Conservation (phyloP, 2,329 filamentous ascomycete genomes). For the Blumeria hordei region DNA sequence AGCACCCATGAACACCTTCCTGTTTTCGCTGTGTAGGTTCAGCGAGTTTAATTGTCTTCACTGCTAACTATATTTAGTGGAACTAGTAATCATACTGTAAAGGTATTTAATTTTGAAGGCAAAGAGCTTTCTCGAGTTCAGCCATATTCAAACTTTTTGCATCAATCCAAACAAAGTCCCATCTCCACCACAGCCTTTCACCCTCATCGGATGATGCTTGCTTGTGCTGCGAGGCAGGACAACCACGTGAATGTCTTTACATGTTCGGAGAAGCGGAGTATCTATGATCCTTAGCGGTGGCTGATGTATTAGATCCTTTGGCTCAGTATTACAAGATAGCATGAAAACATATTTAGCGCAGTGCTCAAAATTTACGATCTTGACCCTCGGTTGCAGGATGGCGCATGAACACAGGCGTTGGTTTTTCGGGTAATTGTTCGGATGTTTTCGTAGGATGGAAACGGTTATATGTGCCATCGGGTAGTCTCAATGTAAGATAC, state of each 20-base stretch:
- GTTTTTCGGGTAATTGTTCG: too few relatives aligned
- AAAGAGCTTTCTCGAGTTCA: constrained; percentile 60
- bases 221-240: constrained; percentile 66
- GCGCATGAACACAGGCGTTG: too few relatives aligned
- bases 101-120: constrained; percentile 77
- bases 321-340: too few relatives aligned
- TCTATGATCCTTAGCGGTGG: not conserved
- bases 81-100: constrained; percentile 67
- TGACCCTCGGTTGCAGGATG: too few relatives aligned
- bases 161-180: constrained; percentile 54
- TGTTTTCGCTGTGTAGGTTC: constrained; percentile 76
- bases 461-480: too few relatives aligned
- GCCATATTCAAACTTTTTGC: constrained; percentile 72
- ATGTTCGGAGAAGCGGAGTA: constrained; percentile 28
- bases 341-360: too few relatives aligned
- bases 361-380: too few relatives aligned
- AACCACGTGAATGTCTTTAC: constrained; percentile 77
- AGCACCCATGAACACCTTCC: constrained; percentile 92
- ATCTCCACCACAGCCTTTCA: constrained; percentile 87
- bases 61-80: constrained; percentile 30
- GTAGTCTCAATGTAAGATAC: too few relatives aligned
- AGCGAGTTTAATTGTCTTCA: constrained; percentile 1
- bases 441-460: too few relatives aligned
- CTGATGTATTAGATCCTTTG: too few relatives aligned
- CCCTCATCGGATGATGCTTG: constrained; percentile 77